A percentile compares a stretch with the other conserved stretches of the same genome.
Evolutionary conservation across 495 filamentous ascomycete species (phyloP).

Genomic region (Cetradonia linearis): DNA sequence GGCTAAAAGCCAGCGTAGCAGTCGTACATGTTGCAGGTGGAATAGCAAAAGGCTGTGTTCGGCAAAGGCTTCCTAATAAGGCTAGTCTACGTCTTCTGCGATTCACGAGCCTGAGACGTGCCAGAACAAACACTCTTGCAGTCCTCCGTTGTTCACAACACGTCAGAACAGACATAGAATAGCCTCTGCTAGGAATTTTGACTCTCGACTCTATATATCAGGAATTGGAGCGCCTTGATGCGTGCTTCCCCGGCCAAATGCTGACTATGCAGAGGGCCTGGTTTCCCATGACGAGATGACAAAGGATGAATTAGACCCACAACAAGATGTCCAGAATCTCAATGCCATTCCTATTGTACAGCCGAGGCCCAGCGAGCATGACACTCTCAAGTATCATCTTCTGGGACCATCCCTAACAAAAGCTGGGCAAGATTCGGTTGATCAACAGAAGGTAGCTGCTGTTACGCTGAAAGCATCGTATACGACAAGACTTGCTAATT

Average conservation of each 20-base stretch:
- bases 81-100: neutral
- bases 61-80: neutral
- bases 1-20: neutral
- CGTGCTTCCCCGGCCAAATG: neutral
- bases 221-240: neutral
- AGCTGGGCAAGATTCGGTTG: slow-evolving; percentile 86
- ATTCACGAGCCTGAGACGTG: neutral
- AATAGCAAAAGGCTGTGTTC: neutral
- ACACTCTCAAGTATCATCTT: slow-evolving; percentile 56
- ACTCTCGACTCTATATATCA: no score
- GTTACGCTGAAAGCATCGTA: no score
- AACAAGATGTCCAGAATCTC: neutral
- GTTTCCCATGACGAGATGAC: slow-evolving; percentile 11
- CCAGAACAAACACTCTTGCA: neutral
- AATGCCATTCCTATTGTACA: neutral
- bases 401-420: slow-evolving; percentile 93
- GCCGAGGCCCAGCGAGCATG: slow-evolving; percentile 28
- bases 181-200: neutral
- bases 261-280: neutral
- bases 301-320: neutral
- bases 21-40: neutral
- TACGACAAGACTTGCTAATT: neutral
- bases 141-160: neutral
- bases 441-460: slow-evolving; percentile 66
- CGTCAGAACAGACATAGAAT: neutral